phyloP scores from a whole-genome alignment of 164 flowering plant genomes.

The Vitis riparia region DNA sequence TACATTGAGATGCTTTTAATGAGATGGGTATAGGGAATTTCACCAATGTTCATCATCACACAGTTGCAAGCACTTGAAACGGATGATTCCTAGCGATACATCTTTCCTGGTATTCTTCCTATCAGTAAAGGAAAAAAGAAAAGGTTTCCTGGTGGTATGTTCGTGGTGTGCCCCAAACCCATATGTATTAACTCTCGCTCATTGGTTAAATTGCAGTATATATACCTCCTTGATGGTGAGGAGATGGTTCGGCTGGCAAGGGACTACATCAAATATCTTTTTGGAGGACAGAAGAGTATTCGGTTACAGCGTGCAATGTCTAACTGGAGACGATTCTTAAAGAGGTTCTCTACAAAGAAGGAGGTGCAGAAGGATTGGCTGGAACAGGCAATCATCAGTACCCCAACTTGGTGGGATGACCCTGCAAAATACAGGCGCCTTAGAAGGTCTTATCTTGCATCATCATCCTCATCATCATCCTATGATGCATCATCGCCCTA shows the following conservation, averaged over 20 bases:
- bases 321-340: conserved; percentile 27
- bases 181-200: no score
- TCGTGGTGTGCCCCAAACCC: no score
- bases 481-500: no score
- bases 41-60: no score
- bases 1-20: no score
- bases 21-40: no score
- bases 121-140: no score
- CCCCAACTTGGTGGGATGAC: conserved; percentile 58
- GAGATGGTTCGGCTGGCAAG: conserved; percentile 39
- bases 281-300: conserved; percentile 37
- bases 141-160: no score
- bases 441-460: conserved; percentile 6
- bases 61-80: no score
- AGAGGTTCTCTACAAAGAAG: conserved; percentile 26
- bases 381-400: conserved; percentile 50
- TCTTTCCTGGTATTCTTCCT: no score
- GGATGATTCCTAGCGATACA: no score
- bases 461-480: background rate
- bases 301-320: conserved; percentile 45
- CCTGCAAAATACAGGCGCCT: conserved; percentile 38
- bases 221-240: conserved; percentile 55
- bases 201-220: conserved; percentile 47
- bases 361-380: conserved; percentile 35
- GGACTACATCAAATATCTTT: conserved; percentile 52